Evolutionary conservation across 2,329 filamentous ascomycete genomes (phyloP).

Genomic region (Alternaria ventricosa): DNA sequence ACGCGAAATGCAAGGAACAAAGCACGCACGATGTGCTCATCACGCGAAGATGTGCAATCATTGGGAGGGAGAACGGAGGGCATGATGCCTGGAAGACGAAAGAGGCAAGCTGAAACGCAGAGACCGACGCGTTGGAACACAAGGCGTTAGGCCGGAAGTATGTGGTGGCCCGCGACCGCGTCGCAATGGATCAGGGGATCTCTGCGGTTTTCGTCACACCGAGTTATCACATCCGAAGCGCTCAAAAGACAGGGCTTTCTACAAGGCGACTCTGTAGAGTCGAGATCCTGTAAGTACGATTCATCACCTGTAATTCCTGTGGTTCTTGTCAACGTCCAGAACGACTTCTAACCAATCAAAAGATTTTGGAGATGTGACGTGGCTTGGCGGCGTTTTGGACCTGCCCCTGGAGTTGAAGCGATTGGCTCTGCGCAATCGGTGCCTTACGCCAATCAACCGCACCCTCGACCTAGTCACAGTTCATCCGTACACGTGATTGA

Average conservation of each 20-base stretch:
- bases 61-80: too few relatives aligned
- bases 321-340: not conserved
- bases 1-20: too few relatives aligned
- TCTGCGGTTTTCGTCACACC: slow-evolving; percentile 15
- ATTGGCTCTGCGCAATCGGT: slow-evolving; percentile 26
- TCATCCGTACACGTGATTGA: slow-evolving; percentile 18
- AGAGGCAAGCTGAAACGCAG: slow-evolving; percentile 33
- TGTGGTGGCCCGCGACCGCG: slow-evolving; percentile 8
- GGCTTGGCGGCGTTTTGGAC: slow-evolving; percentile 28
- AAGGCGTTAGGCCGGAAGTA: slow-evolving; percentile 26
- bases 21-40: too few relatives aligned
- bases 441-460: slow-evolving; percentile 26
- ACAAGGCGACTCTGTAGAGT: slow-evolving; percentile 16
- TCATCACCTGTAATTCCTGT: slow-evolving; percentile 15
- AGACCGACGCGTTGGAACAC: slow-evolving; percentile 26
- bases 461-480: slow-evolving; percentile 26
- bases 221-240: slow-evolving; percentile 27
- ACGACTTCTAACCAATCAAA: slow-evolving; percentile 24
- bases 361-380: not conserved
- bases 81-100: too few relatives aligned
- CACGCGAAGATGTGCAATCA: too few relatives aligned
- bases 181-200: slow-evolving; percentile 5
- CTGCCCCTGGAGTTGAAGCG: slow-evolving; percentile 20
- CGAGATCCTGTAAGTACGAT: slow-evolving; percentile 12
- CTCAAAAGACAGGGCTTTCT: slow-evolving; percentile 13